These are phyloP conservation scores for Neopestalotiopsis sp. DNA, from an alignment of 2,329 filamentous ascomycete genomes.

Conservation along the genomic window DNA sequence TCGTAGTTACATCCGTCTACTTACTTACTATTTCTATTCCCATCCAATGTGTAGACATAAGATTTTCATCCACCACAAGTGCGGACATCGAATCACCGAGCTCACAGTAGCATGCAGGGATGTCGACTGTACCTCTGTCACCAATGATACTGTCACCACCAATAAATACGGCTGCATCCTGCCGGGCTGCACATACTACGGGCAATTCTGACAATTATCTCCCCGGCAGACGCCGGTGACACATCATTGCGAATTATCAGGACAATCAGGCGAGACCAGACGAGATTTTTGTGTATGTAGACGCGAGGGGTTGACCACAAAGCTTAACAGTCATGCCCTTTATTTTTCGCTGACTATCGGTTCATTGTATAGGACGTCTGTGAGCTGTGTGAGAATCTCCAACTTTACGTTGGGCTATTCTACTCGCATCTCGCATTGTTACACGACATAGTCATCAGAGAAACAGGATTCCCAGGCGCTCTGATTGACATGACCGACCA, in stretches of 20 bases:
- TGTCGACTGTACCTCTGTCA: constrained; percentile 8
- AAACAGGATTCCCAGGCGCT: no score
- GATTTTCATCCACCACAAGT: constrained; percentile 13
- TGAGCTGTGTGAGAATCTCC: no score
- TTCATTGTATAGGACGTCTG: no score
- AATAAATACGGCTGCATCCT: constrained; percentile 17
- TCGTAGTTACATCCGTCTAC: background rate
- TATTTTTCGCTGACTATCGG: no score
- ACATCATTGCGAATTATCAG: background rate
- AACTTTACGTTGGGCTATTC: no score
- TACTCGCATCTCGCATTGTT: no score
- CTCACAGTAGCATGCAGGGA: constrained; percentile 9
- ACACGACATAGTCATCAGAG: no score
- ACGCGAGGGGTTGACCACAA: no score
- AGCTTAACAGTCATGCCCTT: no score
- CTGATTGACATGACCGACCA: no score
- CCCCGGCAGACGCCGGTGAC: background rate
- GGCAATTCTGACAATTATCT: constrained; percentile 7
- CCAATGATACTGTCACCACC: constrained; percentile 7
- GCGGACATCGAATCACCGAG: constrained; percentile 14
- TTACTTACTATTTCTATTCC: background rate
- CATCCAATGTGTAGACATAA: constrained; percentile 12
- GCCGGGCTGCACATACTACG: constrained; percentile 14
- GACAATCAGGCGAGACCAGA: background rate
- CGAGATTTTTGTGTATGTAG: no score